Conservation (phyloP, 2,329 filamentous ascomycete genomes). For the Calonectria hawksworthii region DNA sequence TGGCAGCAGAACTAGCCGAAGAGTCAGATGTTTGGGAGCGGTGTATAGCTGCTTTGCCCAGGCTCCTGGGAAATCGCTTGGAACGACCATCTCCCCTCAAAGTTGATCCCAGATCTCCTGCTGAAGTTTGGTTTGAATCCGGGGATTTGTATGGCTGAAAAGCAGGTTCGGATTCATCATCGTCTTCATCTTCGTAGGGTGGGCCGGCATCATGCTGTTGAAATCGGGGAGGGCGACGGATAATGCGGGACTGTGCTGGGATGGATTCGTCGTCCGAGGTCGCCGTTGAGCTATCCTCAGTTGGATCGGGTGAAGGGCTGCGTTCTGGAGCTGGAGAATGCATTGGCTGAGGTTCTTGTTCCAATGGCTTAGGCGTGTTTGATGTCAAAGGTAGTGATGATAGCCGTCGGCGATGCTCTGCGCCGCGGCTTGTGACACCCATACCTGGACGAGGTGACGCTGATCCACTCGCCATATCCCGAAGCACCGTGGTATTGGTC, state of each 20-base stretch:
- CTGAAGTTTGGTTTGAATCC: slow-evolving; percentile 51
- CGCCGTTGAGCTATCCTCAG: slow-evolving; percentile 54
- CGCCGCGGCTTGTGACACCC: slow-evolving; percentile 36
- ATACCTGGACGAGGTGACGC: slow-evolving; percentile 45
- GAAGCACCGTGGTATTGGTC: slow-evolving; percentile 58
- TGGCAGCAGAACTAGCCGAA: slow-evolving; percentile 67
- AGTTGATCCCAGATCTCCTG: slow-evolving; percentile 66
- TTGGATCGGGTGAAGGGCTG: slow-evolving; percentile 52
- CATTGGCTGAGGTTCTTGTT: slow-evolving; percentile 31
- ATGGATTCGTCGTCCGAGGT: slow-evolving; percentile 65
- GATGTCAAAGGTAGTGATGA: slow-evolving; percentile 60
- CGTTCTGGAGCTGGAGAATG: slow-evolving; percentile 38
- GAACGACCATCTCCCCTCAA: slow-evolving; percentile 60
- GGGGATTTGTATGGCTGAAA: slow-evolving; percentile 64
- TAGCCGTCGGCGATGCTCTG: slow-evolving; percentile 57
- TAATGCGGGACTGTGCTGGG: slow-evolving; percentile 71
- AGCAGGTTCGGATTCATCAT: slow-evolving; percentile 69
- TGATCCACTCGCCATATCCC: slow-evolving; percentile 50
- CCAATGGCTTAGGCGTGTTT: slow-evolving; percentile 40
- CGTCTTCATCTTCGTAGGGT: slow-evolving; percentile 65
- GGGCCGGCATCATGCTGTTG: slow-evolving; percentile 54
- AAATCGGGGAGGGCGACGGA: slow-evolving; percentile 70
- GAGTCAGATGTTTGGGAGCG: slow-evolving; percentile 74
- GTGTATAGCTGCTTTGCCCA: slow-evolving; percentile 54
- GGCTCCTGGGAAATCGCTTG: slow-evolving; percentile 46